Base-by-base conservation (phyloP, 306 rosid species). In the Sesbania bispinosa region DNA sequence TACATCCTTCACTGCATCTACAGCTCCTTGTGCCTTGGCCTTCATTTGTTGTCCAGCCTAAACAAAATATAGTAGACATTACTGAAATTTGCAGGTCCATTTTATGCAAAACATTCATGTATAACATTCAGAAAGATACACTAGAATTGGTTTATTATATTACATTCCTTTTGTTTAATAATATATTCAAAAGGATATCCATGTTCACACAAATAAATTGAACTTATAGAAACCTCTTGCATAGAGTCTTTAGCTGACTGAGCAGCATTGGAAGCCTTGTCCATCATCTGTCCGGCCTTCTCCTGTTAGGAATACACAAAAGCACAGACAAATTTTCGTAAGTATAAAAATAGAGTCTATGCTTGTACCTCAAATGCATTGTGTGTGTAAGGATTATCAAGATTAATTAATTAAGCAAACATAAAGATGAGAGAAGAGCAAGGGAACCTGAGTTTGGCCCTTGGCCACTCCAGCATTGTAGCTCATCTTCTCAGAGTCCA, bases 381-480 rank as follows among this genome's bases (percentile, higher is more conserved):
- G 3, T 30, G 35, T 30, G 35, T 7, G 10, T 24, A 21, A 23
- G 62, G 14, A 11, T 41, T 11, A 11, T 39, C 46, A 41, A 41
- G 46, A n/a, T n/a, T n/a, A n/a, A n/a, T n/a, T n/a, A n/a, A 41
- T 41, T 41, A 15, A 41, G 16, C 46, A 41, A 5, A 41, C 15
- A n/a, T 5, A 41, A 42, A 42, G 2, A 10, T 4, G 10, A 38
- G 45, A 38, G 45, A 9, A 57, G 26, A 48, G 14, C 23, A 38
- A 8, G 33, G 14, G 24, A 10, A 84, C 91, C 86, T 84, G 58
- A 47, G 85, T 38, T 79, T 76, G 88, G 63, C 88, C 89, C 78
- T 87, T 85, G 79, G 92, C 75, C 63, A 59, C 84, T 10, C 92
- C 92, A 20, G 81, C 89, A 9, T 82, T 15, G 76, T 80, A 83